Evolutionary conservation across 2,329 filamentous ascomycete genomes (phyloP), one percentile per base, ranked within the genome.

Genomic region (Pyrenophora graminea): DNA sequence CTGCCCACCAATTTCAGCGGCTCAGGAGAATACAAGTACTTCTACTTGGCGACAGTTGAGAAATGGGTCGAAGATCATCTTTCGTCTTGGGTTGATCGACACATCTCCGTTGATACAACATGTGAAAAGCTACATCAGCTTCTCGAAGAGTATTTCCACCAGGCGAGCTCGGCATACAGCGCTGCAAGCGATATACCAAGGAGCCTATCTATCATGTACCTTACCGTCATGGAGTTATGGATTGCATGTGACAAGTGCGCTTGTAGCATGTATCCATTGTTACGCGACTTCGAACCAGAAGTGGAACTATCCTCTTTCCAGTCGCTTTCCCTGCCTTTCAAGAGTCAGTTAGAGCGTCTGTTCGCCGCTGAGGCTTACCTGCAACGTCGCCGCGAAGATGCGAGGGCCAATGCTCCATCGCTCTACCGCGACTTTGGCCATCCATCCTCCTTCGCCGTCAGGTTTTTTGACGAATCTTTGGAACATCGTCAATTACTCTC

Each of bases 221-320:
- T 88, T 0, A 82, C 79, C 0, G 58, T 82, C 0, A 57, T 84
- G 2, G 82, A 86, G 46, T 63, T 87, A 0, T 88, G 85, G 85
- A 63, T 82, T 6, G 80, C 80, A 0, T 77, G 79, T 27, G 84
- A 88, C 53, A 79, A 71, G 43, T 71, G 73, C 2, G 78, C 79
- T 0, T 68, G 74, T 1, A 12, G 48, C 1, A 48, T 68, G 0
- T 70, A 75, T n/a, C 69, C 75, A 0, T 53, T 82, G 4, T 60
- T 87, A 0, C 6, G 5, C 0, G 64, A 82, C 0, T 87, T 83
- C 53, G 62, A 75, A 6, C 73, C 79, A 0, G 76, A 76, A 3
- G 63, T 87, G 0, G 73, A 75, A 0, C 9, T 45, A 0, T 37
- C 58, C 0, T 46, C 80, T 0, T 72, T 82, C 3, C 67, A 79